Percentiles rank a stretch among this genome's conserved stretches.
These are phyloP conservation scores for Coriolopsis trogii DNA, from an alignment of 1,284 basidiomycete species.

Conservation along the genomic window DNA sequence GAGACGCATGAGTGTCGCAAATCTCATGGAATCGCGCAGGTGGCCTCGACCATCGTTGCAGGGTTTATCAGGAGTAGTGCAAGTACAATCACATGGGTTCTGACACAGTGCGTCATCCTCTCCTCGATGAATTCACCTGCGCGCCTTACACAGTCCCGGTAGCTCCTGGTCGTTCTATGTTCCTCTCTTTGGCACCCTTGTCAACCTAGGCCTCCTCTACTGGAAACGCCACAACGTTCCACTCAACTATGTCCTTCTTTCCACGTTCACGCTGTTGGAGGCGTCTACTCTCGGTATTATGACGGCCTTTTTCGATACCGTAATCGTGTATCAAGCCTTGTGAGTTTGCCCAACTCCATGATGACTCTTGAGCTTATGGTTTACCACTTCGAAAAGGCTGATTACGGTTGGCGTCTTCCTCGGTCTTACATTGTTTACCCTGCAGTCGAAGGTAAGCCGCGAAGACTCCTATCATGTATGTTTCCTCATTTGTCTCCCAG, in stretches of 20 bases:
- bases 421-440: slow-evolving; percentile 84
- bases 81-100: slow-evolving; percentile 65
- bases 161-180: slow-evolving; percentile 71
- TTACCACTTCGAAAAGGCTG: slow-evolving; percentile 49
- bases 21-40: slow-evolving; percentile 39
- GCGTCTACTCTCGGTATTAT: slow-evolving; percentile 80
- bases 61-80: slow-evolving; percentile 65
- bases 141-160: slow-evolving; percentile 40
- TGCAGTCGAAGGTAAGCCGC: slow-evolving; percentile 71
- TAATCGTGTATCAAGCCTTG: slow-evolving; percentile 86
- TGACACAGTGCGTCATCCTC: slow-evolving; percentile 56
- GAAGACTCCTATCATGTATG: not conserved
- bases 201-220: slow-evolving; percentile 78
- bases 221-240: slow-evolving; percentile 90
- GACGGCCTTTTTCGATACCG: slow-evolving; percentile 75
- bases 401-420: slow-evolving; percentile 89
- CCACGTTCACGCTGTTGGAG: slow-evolving; percentile 79
- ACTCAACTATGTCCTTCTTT: slow-evolving; percentile 77
- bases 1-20: not conserved
- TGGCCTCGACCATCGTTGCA: slow-evolving; percentile 71
- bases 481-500: slow-evolving; percentile 40
- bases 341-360: no score
- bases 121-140: not conserved
- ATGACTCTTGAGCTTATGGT: not conserved
- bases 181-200: slow-evolving; percentile 72